Evolutionary conservation across 768 basidiomycete species (phyloP), one percentile per base, ranked within the genome.

Genomic region (Serendipita sp.): DNA sequence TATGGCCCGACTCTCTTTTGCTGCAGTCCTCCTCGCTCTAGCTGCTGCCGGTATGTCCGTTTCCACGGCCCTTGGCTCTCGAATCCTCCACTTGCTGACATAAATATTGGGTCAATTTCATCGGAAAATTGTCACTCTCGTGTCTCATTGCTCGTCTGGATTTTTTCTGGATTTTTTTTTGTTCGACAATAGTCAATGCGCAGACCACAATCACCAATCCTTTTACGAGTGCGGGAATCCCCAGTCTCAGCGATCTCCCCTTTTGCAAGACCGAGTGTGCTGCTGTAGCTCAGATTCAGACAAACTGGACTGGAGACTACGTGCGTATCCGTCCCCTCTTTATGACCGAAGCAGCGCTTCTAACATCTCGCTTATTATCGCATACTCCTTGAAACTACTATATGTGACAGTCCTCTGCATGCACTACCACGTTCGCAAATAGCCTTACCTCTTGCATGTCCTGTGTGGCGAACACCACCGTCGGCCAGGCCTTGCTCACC

Each of bases 41-140:
- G 56, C 48, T 17, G 61, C 42, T 17, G 28, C 11, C 31, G 56
- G 61, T 33, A 20, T 4, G 24, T 62, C 20, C 33, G 20, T n/a
- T 48, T 31, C 16, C 60, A 53, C 22, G 65, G 53, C 3, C 58
- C 45, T 48, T 43, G 41, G 51, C 28, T 64, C 64, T 20, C 61
- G 42, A 20, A 20, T 4, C 28, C 50, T 30, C n/a, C 22, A 45
- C 17, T 13, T 31, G 41, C 22, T 16, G 42, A 28, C 42, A 11
- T 5, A 62, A 17, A 17, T 22, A 50, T 50, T 17, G 9, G 28
- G 28, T 50, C n/a, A 50, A 50, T 22, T n/a, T 50, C 45, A 28
- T 30, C 17, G 5, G 17, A 9, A 28, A 50, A 28, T 30, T n/a
- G 17, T 9, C 7, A 50, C 11, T 9, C 28, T 7, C 41, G 24